Conservation (phyloP, 768 basidiomycete species). For the Pleurotus citrinopileatus region DNA sequence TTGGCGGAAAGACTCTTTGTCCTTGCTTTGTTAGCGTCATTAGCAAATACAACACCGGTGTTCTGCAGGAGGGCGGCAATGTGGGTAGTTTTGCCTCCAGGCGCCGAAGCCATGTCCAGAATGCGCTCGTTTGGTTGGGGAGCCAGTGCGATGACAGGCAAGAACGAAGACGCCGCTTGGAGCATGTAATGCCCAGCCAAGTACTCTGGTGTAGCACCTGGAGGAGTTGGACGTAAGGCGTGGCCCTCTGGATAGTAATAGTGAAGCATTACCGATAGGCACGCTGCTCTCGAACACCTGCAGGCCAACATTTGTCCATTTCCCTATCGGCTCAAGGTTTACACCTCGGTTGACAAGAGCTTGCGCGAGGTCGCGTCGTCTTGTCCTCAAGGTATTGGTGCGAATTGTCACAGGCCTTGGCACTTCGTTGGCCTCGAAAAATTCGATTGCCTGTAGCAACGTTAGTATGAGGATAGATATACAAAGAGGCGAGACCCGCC, state of each 20-base stretch:
- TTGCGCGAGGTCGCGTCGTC: slow-evolving; percentile 93
- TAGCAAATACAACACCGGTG: slow-evolving; percentile 96
- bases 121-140: slow-evolving; percentile 93
- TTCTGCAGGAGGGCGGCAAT: slow-evolving; percentile 97
- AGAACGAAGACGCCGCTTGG: slow-evolving; percentile 97
- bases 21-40: slow-evolving; percentile 91
- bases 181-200: slow-evolving; percentile 99
- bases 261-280: slow-evolving; percentile 65
- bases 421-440: slow-evolving; percentile 97
- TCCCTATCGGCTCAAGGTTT: slow-evolving; percentile 96
- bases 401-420: slow-evolving; percentile 96
- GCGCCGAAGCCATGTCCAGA: slow-evolving; percentile 98
- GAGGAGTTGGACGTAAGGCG: slow-evolving; percentile 1
- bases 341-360: slow-evolving; percentile 93
- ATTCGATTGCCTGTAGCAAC: slow-evolving; percentile 81
- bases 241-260: neutral
- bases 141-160: slow-evolving; percentile 95
- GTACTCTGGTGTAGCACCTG: slow-evolving; percentile 96
- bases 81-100: slow-evolving; percentile 97
- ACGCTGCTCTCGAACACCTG: slow-evolving; percentile 97
- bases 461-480: slow-evolving; percentile 8
- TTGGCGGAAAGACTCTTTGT: slow-evolving; percentile 98
- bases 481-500: slow-evolving; percentile 41
- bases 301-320: slow-evolving; percentile 99
- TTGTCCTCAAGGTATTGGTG: slow-evolving; percentile 92